Conservation (phyloP, 371 early-diverging fungal genomes). For the Mucor velutinosus region DNA sequence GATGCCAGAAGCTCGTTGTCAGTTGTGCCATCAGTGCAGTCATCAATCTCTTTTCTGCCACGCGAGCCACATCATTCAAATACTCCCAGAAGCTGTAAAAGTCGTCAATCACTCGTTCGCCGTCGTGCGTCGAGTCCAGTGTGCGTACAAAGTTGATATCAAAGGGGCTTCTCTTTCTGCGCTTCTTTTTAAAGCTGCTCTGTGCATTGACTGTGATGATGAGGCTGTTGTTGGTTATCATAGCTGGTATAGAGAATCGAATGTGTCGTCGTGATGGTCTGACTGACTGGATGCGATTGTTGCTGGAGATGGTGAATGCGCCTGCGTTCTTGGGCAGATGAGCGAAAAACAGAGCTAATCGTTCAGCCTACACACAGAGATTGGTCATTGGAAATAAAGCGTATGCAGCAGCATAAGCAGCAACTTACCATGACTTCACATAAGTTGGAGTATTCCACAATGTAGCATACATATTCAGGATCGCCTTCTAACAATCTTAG, state of each 20-base stretch:
- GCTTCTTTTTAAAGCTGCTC: conserved; percentile 48
- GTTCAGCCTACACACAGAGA: conserved; percentile 34
- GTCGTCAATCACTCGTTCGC: conserved; percentile 43
- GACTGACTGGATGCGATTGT: conserved; percentile 40
- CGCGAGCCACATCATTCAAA: conserved; percentile 51
- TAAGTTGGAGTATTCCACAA: conserved; percentile 53
- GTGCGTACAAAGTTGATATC: conserved; percentile 46
- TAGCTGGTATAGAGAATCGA: conserved; percentile 49
- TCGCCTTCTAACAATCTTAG: conserved; percentile 49
- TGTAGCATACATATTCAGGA: conserved; percentile 55
- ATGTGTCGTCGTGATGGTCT: conserved; percentile 43
- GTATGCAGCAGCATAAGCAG: not conserved
- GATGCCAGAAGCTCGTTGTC: conserved; percentile 54
- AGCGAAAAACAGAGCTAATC: conserved; percentile 45
- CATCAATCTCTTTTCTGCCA: conserved; percentile 49
- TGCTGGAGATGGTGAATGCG: conserved; percentile 45
- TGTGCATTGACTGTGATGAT: conserved; percentile 52
- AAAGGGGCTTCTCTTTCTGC: conserved; percentile 53
- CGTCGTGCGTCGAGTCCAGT: conserved; percentile 34
- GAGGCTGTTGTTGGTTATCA: conserved; percentile 49
- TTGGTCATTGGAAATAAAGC: not conserved
- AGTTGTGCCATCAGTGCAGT: conserved; percentile 52
- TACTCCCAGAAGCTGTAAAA: conserved; percentile 59
- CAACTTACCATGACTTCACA: conserved; percentile 52
- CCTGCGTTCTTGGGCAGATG: conserved; percentile 47